Percentiles rank a stretch among this genome's conserved stretches.
Conservation (phyloP, 2,329 filamentous ascomycete species). For the Penicillium hesseltinei region DNA sequence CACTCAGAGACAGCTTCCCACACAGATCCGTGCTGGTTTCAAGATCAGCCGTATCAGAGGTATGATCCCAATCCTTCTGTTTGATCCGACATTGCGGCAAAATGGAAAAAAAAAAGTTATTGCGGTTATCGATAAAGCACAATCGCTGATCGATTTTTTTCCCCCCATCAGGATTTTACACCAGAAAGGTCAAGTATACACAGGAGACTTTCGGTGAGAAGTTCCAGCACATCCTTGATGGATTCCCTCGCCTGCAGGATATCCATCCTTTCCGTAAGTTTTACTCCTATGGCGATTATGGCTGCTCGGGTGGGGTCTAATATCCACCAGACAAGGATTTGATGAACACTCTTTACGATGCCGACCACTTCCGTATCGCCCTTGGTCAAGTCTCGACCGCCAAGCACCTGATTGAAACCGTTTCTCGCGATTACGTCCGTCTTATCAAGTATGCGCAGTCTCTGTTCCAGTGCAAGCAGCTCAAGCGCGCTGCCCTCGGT, state of each 20-base stretch:
- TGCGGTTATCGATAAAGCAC: constrained; percentile 27
- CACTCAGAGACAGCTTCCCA: constrained; percentile 88
- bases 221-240: constrained; percentile 83
- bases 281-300: constrained; percentile 13
- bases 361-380: constrained; percentile 95
- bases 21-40: constrained; percentile 93
- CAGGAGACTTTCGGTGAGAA: constrained; percentile 97
- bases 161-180: constrained; percentile 73
- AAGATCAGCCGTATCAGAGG: constrained; percentile 87
- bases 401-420: constrained; percentile 94
- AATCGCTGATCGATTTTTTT: constrained; percentile 31
- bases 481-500: constrained; percentile 92
- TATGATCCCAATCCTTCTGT: constrained; percentile 23
- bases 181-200: constrained; percentile 96
- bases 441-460: constrained; percentile 95
- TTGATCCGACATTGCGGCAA: constrained; percentile 1
- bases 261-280: constrained; percentile 84
- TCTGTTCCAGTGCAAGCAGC: constrained; percentile 97
- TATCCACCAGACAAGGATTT: constrained; percentile 63
- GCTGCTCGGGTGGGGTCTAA: constrained; percentile 17
- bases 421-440: constrained; percentile 92
- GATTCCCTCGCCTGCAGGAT: constrained; percentile 87
- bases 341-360: constrained; percentile 97
- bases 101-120: constrained; percentile 15
- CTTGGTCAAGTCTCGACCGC: constrained; percentile 94